Evolutionary conservation across 495 filamentous ascomycete species (phyloP).

Genomic region (Podospora bellae-mahoneyi): DNA sequence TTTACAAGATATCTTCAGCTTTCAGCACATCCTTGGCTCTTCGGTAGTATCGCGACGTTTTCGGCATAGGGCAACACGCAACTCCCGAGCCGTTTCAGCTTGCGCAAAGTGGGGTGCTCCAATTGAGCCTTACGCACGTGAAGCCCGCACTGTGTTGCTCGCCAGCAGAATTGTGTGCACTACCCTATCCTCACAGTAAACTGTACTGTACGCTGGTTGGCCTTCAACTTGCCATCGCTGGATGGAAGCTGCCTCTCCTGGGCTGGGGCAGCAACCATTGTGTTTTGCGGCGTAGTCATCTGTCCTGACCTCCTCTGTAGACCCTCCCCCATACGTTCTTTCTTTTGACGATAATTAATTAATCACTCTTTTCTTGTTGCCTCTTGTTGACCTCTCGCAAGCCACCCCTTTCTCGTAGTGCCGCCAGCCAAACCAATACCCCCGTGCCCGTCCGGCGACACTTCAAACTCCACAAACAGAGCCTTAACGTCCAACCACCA

Average conservation of each 20-base stretch:
- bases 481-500: background rate
- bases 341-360: background rate
- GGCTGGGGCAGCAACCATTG: no score
- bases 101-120: background rate
- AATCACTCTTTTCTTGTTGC: background rate
- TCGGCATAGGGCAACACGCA: background rate
- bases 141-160: background rate
- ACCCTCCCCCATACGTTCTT: slow-evolving; percentile 9
- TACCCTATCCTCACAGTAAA: slow-evolving; percentile 1
- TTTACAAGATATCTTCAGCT: no score
- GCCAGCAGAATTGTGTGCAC: no score
- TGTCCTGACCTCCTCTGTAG: slow-evolving; percentile 1
- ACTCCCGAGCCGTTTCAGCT: background rate
- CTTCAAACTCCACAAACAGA: background rate
- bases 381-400: background rate
- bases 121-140: background rate
- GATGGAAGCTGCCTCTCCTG: background rate
- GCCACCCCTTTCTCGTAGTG: background rate
- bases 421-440: background rate
- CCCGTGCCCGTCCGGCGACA: background rate
- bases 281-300: slow-evolving; percentile 7
- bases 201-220: slow-evolving; percentile 6
- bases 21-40: background rate
- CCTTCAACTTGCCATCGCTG: slow-evolving; percentile 20
- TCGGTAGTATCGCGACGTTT: background rate